Percentiles rank a stretch among this genome's conserved stretches.
Conservation (phyloP, 441 rosid species). For the Gossypium schwendimanii region DNA sequence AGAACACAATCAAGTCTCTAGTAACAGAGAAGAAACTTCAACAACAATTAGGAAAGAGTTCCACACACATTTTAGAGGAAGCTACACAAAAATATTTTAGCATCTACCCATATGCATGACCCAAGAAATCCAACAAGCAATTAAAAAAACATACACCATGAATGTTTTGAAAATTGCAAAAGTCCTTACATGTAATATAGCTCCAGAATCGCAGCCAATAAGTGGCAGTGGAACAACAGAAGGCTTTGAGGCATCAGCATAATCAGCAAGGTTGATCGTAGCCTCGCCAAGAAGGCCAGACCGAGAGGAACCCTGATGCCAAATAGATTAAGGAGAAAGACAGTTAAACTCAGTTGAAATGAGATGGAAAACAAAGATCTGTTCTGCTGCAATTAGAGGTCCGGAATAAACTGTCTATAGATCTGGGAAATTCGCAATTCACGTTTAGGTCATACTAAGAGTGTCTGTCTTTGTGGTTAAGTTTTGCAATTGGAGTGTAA, state of each 20-base stretch:
- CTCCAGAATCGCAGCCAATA: constrained; percentile 82
- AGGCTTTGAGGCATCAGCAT: constrained; percentile 87
- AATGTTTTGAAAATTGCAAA: constrained; percentile 17
- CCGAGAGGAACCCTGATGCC: constrained; percentile 79
- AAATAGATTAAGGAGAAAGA: constrained; percentile 22
- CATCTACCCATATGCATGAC: background rate
- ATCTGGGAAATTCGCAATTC: constrained; percentile 8
- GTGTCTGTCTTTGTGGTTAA: background rate
- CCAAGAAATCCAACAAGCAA: background rate
- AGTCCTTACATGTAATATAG: constrained; percentile 83
- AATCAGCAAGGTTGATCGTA: constrained; percentile 84
- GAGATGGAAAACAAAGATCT: background rate
- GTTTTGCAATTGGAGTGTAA: background rate
- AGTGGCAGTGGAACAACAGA: constrained; percentile 62
- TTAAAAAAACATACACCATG: constrained; percentile 12
- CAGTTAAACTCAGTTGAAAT: constrained; percentile 16
- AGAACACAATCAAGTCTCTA: constrained; percentile 3
- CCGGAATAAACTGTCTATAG: constrained; percentile 5
- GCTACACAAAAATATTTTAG: background rate
- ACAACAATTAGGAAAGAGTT: constrained; percentile 3
- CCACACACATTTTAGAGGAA: background rate
- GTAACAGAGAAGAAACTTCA: background rate
- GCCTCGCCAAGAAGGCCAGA: constrained; percentile 93
- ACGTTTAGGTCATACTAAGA: constrained; percentile 8
- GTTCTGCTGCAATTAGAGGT: background rate